A percentile compares a stretch with the other conserved stretches of the same genome.
phyloP scores from a whole-genome alignment of 306 rosid genomes.

The Rosa rugosa region DNA sequence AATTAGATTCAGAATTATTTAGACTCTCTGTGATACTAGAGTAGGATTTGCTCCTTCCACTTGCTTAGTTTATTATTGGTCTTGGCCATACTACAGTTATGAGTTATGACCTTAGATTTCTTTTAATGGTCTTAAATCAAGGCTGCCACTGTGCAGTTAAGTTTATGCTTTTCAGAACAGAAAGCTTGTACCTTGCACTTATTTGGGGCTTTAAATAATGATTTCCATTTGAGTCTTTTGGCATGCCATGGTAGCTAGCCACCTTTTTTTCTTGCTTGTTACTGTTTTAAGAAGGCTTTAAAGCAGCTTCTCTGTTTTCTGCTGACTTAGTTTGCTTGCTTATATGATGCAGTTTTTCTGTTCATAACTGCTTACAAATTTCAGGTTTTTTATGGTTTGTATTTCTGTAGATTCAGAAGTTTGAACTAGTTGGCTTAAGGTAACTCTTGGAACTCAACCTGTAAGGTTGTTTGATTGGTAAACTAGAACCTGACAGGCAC shows the following conservation, averaged over 20 bases:
- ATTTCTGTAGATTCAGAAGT: conserved; percentile 52
- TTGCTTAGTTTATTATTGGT: background rate
- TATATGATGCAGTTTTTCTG: too few species aligned
- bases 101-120: background rate
- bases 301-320: too few species aligned
- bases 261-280: too few species aligned
- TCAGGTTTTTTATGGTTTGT: conserved; percentile 15
- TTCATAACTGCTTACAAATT: too few species aligned
- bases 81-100: background rate
- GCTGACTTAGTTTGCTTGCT: too few species aligned
- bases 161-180: background rate
- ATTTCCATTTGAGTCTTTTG: background rate
- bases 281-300: background rate
- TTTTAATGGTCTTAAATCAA: background rate
- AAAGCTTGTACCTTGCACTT: background rate
- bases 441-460: conserved; percentile 30
- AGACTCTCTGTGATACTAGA: background rate
- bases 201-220: background rate
- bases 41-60: background rate
- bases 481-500: conserved; percentile 28
- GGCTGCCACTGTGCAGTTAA: background rate
- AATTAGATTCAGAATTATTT: background rate
- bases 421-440: conserved; percentile 3
- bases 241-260: too few species aligned
- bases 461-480: conserved; percentile 33